Conservation (phyloP, 1,139 yeast genomes). For the Protomyces inundatus region DNA sequence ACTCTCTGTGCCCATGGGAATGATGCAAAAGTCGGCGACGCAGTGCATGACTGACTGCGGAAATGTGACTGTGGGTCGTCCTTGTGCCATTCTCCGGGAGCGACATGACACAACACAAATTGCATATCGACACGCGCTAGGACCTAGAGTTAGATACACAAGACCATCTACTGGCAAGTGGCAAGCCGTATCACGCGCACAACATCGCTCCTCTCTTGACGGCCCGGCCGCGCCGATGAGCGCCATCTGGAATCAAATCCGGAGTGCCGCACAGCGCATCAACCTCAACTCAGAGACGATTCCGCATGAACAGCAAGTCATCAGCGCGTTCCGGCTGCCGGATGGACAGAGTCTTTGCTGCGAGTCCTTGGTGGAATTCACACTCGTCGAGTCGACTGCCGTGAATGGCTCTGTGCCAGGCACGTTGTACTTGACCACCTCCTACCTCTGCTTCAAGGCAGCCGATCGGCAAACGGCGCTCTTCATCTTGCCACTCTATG, state of each 20-base stretch:
- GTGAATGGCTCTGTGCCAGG: slow-evolving; percentile 1
- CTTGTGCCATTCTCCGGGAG: too few relatives aligned
- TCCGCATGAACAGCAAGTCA: slow-evolving; percentile 17
- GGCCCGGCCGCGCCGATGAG: neutral
- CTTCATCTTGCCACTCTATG: slow-evolving; percentile 66
- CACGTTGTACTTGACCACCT: slow-evolving; percentile 10
- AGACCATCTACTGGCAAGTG: too few relatives aligned
- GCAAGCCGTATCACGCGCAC: too few relatives aligned
- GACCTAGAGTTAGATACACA: too few relatives aligned
- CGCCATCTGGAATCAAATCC: slow-evolving; percentile 22
- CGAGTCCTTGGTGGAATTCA: slow-evolving; percentile 15
- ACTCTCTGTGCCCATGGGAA: slow-evolving; percentile 10
- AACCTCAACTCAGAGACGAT: neutral
- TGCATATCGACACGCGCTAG: too few relatives aligned
- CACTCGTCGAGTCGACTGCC: neutral
- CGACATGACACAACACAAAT: too few relatives aligned
- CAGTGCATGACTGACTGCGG: neutral
- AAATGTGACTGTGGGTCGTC: too few relatives aligned
- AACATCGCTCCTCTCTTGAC: too few relatives aligned
- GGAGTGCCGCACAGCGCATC: neutral
- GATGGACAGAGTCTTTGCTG: slow-evolving; percentile 7
- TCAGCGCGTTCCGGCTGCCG: slow-evolving; percentile 15
- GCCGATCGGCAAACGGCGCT: slow-evolving; percentile 65
- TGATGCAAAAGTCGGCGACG: slow-evolving; percentile 23
- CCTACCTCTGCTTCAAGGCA: slow-evolving; percentile 69